Percentiles rank a stretch among this genome's conserved stretches.
Evolutionary conservation across 2,329 filamentous ascomycete genomes (phyloP).

Genomic region (Trichoderma guizhouense): DNA sequence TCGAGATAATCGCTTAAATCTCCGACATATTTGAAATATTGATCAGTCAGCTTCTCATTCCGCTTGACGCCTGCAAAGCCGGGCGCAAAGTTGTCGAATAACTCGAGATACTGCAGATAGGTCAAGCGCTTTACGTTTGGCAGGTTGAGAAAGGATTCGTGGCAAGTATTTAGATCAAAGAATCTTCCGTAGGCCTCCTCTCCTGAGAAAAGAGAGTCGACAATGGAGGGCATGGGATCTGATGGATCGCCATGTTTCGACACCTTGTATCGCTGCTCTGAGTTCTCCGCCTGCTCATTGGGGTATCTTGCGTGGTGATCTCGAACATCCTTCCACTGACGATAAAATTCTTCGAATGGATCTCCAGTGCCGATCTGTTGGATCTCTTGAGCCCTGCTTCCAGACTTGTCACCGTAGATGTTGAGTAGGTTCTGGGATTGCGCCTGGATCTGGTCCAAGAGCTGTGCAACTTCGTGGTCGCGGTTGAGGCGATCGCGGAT

Average conservation of each 20-base stretch:
- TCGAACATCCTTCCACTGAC: slow-evolving; percentile 74
- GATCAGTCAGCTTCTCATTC: slow-evolving; percentile 82
- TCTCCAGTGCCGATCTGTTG: slow-evolving; percentile 82
- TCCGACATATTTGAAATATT: slow-evolving; percentile 86
- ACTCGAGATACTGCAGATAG: slow-evolving; percentile 89
- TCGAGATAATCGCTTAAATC: slow-evolving; percentile 81
- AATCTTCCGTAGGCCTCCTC: slow-evolving; percentile 93
- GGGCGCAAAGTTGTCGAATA: slow-evolving; percentile 81
- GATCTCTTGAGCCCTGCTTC: slow-evolving; percentile 71
- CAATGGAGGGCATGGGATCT: slow-evolving; percentile 61
- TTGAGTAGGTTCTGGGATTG: slow-evolving; percentile 78
- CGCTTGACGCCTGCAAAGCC: slow-evolving; percentile 72
- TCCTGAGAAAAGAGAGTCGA: slow-evolving; percentile 91
- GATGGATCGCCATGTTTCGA: slow-evolving; percentile 62
- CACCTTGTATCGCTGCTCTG: slow-evolving; percentile 84
- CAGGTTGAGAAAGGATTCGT: slow-evolving; percentile 88
- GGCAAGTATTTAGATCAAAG: slow-evolving; percentile 79
- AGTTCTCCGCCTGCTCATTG: slow-evolving; percentile 91
- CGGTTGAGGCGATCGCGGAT: slow-evolving; percentile 84
- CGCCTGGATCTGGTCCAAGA: slow-evolving; percentile 80
- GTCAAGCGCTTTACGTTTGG: slow-evolving; percentile 78
- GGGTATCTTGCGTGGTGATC: slow-evolving; percentile 88
- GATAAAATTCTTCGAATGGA: slow-evolving; percentile 87
- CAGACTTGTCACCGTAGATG: slow-evolving; percentile 79
- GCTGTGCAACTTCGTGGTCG: slow-evolving; percentile 86